Conservation (phyloP, 805 yeast species). For the Sugiyamaella marilandica region DNA sequence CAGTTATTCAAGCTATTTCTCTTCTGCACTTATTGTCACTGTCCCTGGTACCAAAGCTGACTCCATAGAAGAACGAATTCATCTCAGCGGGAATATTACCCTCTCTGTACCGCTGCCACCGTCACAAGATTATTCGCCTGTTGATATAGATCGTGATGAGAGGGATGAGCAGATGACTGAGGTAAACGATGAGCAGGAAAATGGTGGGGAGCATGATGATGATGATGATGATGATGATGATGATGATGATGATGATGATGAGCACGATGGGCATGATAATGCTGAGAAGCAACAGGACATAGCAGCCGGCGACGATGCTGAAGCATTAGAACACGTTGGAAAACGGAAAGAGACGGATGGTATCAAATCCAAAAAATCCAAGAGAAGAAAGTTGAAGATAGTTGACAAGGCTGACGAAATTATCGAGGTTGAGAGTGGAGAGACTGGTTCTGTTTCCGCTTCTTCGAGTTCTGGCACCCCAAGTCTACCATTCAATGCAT, state of each 20-base stretch:
- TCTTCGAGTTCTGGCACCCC: not conserved
- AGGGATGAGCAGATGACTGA: conserved; percentile 2
- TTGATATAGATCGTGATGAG: not conserved
- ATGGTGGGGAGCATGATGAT: no score
- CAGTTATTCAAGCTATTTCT: conserved; percentile 2
- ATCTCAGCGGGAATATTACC: not conserved
- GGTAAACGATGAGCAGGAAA: not conserved
- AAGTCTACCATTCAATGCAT: conserved; percentile 16
- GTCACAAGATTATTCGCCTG: not conserved
- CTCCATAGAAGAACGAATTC: not conserved
- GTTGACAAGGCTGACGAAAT: conserved; percentile 4
- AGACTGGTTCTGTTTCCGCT: not conserved
- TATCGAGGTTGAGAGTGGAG: conserved; percentile 5
- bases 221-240: not conserved
- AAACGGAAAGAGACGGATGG: conserved; percentile 2
- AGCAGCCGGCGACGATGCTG: not conserved
- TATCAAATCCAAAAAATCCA: conserved; percentile 13
- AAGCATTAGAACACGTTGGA: not conserved
- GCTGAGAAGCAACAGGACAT: conserved; percentile 3
- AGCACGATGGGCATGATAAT: not conserved
- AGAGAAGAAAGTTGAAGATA: conserved; percentile 16
- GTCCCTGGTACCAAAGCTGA: not conserved
- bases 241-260: no score
- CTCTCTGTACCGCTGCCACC: not conserved
- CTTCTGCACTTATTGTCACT: not conserved